Evolutionary conservation across 352 stramenopile species (phyloP).

Genomic region (Phytophthora hybrid): DNA sequence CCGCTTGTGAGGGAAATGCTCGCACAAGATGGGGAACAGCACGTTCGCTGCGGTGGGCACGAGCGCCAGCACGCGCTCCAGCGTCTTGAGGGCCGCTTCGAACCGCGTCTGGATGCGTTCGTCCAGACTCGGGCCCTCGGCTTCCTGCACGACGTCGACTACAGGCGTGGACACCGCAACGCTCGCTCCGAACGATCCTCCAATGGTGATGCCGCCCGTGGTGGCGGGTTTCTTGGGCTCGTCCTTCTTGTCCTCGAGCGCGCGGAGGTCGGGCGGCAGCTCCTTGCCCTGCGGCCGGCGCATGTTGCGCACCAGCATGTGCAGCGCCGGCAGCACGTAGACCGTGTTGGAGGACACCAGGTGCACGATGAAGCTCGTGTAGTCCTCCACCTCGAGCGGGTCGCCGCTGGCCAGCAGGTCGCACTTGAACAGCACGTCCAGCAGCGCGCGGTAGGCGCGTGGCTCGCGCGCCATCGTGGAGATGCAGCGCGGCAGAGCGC

Average conservation of each 20-base stretch:
- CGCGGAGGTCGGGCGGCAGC: constrained; percentile 47
- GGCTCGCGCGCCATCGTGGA: constrained; percentile 77
- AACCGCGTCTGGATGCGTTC: constrained; percentile 65
- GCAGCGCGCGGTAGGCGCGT: constrained; percentile 69
- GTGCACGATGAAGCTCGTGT: constrained; percentile 77
- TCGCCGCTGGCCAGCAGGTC: constrained; percentile 61
- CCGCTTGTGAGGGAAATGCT: constrained; percentile 88
- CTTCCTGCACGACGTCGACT: constrained; percentile 17
- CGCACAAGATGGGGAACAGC: constrained; percentile 78
- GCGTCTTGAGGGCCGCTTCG: constrained; percentile 64
- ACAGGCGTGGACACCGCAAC: constrained; percentile 11
- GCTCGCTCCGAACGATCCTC: constrained; percentile 49
- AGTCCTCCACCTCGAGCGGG: constrained; percentile 67
- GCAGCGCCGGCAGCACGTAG: constrained; percentile 81
- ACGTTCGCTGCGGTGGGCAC: constrained; percentile 82
- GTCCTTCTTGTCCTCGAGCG: constrained; percentile 10
- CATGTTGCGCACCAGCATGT: constrained; percentile 87
- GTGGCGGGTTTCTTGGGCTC: constrained; percentile 16
- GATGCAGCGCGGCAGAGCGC: constrained; percentile 78
- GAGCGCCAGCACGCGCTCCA: constrained; percentile 73
- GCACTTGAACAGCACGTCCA: constrained; percentile 88
- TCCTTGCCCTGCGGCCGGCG: constrained; percentile 58
- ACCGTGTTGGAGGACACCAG: constrained; percentile 87
- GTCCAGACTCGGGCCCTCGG: constrained; percentile 44
- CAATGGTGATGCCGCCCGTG: constrained; percentile 44